phyloP scores from a whole-genome alignment of 208 protist species.

The Trypanosomatidae sp. region DNA sequence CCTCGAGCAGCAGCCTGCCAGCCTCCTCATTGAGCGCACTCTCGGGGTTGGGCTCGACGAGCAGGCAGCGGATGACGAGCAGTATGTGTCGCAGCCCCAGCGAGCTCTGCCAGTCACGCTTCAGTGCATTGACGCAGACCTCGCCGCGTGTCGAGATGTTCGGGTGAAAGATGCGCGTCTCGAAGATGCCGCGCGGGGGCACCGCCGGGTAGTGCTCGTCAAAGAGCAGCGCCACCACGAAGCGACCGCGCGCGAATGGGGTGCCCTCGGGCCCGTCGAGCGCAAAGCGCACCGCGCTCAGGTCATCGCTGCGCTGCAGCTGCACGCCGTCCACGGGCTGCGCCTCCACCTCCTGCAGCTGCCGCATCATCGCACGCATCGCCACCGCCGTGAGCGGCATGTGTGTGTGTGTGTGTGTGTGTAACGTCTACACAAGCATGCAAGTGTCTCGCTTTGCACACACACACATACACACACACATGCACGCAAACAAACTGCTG shows the following conservation, averaged over 20 bases:
- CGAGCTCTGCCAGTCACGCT: constrained; percentile 93
- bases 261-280: constrained; percentile 93
- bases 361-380: constrained; percentile 79
- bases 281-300: constrained; percentile 87
- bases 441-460: too few relatives aligned
- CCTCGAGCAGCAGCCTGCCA: constrained; percentile 93
- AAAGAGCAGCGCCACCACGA: constrained; percentile 87
- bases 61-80: constrained; percentile 91
- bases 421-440: too few relatives aligned
- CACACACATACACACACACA: too few relatives aligned
- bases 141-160: constrained; percentile 97
- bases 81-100: constrained; percentile 94
- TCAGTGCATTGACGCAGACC: constrained; percentile 99
- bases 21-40: constrained; percentile 98
- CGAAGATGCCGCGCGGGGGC: constrained; percentile 95
- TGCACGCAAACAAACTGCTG: too few relatives aligned
- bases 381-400: constrained; percentile 69
- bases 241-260: constrained; percentile 92
- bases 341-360: constrained; percentile 60
- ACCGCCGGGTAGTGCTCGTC: constrained; percentile 89
- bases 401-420: too few relatives aligned
- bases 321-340: constrained; percentile 86
- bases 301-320: constrained; percentile 73
- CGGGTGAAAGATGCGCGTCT: constrained; percentile 98
- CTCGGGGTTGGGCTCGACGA: constrained; percentile 98